Evolutionary conservation across 805 yeast genomes (phyloP).

Genomic region (Wickerhamomyces sydowiorum): DNA sequence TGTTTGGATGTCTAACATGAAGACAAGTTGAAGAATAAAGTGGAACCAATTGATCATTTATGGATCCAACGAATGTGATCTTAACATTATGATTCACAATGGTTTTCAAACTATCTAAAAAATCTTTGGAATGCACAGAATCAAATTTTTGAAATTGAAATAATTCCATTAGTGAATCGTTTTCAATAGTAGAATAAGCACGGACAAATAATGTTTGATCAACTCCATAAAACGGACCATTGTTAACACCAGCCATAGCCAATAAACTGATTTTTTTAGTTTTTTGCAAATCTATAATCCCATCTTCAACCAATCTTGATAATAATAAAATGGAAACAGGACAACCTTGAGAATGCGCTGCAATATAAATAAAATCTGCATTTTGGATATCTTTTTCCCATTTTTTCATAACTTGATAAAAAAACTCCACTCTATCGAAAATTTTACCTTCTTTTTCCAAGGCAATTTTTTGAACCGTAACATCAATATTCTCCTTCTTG

Average conservation of each 20-base stretch:
- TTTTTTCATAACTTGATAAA: constrained; percentile 63
- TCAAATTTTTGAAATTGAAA: constrained; percentile 82
- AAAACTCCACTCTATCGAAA: constrained; percentile 76
- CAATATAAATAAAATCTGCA: constrained; percentile 89
- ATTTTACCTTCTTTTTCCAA: constrained; percentile 91
- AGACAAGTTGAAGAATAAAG: constrained; percentile 80
- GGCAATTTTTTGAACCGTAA: constrained; percentile 83
- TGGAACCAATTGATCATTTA: constrained; percentile 93
- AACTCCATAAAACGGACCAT: constrained; percentile 90
- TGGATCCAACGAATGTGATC: constrained; percentile 77
- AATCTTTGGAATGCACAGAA: constrained; percentile 65
- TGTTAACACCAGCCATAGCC: constrained; percentile 94
- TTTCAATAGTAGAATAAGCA: constrained; percentile 88
- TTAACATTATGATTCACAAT: constrained; percentile 70
- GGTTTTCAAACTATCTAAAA: constrained; percentile 58
- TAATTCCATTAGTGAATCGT: constrained; percentile 77
- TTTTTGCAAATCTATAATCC: constrained; percentile 28
- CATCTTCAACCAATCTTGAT: constrained; percentile 67
- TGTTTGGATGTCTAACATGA: constrained; percentile 83
- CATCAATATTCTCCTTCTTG: constrained; percentile 26
- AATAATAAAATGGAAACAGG: constrained; percentile 81
- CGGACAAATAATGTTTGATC: constrained; percentile 80
- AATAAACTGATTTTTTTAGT: constrained; percentile 54
- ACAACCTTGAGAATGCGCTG: constrained; percentile 94
- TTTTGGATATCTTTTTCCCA: constrained; percentile 46